Conservation (phyloP, 768 basidiomycete genomes). For the Leccinellum rugosiceps region DNA sequence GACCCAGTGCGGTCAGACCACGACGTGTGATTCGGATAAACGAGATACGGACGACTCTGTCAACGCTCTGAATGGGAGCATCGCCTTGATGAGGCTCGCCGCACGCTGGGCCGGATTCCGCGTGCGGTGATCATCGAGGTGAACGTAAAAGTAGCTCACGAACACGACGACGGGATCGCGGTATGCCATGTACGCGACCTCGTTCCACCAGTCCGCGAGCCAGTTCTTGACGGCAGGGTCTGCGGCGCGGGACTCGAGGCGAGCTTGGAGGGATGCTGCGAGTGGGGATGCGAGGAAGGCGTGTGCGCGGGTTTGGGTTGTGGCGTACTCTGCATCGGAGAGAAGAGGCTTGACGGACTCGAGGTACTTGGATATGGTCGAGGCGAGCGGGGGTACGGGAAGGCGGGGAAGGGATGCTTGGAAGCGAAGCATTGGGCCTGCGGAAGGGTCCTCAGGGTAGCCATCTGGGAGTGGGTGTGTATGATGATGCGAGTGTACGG, state of each 20-base stretch:
- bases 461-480: slow-evolving; percentile 37
- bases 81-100: slow-evolving; percentile 79
- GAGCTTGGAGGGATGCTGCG: slow-evolving; percentile 68
- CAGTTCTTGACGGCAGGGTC: slow-evolving; percentile 64
- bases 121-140: slow-evolving; percentile 59
- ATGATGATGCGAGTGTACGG: background rate
- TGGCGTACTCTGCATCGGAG: slow-evolving; percentile 55
- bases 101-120: slow-evolving; percentile 67
- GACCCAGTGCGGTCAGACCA: background rate
- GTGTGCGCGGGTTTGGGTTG: slow-evolving; percentile 56
- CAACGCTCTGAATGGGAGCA: slow-evolving; percentile 80
- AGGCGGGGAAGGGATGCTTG: slow-evolving; percentile 60
- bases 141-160: slow-evolving; percentile 95
- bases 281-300: slow-evolving; percentile 69
- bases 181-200: slow-evolving; percentile 83
- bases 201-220: slow-evolving; percentile 99
- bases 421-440: slow-evolving; percentile 64
- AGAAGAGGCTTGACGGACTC: slow-evolving; percentile 79
- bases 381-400: slow-evolving; percentile 80
- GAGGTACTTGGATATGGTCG: slow-evolving; percentile 87
- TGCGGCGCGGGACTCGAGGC: slow-evolving; percentile 73
- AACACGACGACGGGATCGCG: slow-evolving; percentile 88
- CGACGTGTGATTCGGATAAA: background rate
- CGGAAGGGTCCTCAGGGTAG: slow-evolving; percentile 53
- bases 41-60: slow-evolving; percentile 61